Evolutionary conservation across 768 basidiomycete genomes (phyloP), one percentile per base, ranked within the genome.

Genomic region (Lactarius tabidus): DNA sequence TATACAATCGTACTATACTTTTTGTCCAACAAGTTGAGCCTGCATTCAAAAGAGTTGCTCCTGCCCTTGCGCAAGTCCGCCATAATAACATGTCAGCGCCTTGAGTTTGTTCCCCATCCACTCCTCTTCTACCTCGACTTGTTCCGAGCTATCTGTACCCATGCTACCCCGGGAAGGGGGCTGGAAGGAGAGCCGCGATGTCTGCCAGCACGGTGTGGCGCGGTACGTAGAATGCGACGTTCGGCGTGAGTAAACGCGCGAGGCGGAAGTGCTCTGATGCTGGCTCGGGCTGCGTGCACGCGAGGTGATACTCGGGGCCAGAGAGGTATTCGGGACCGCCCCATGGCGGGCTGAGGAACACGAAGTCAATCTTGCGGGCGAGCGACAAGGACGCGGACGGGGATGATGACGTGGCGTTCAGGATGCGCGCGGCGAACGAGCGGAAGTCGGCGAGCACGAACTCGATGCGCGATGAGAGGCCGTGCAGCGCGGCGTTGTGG

Each of bases 331-430:
- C 79, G 4, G 88, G 90, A n/a, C 92, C 91, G 65, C 95, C 95
- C 95, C 95, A 97, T 0, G 95, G 95, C 1, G 95, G 95, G 69
- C 93, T 95, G 55, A 97, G 84, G 73, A 98, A 97, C 18, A 96
- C 86, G 17, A 91, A 89, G 72, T 97, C 93, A 61, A 97, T 89
- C 65, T 82, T 83, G 20, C 87, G 83, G 33, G 52, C 7, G 1
- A 63, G 23, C 5, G 53, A 9, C 18, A 18, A 31, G 26, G n/a
- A n/a, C n/a, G n/a, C n/a, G n/a, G n/a, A n/a, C n/a, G n/a, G n/a
- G n/a, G n/a, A n/a, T n/a, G 53, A 29, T 2, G 52, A n/a, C 20
- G 33, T 9, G 8, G 43, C n/a, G 57, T 38, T 28, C 18, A 35
- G n/a, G 38, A 53, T 52, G 29, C 31, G 74, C 81, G 82, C 3